Evolutionary conservation across 306 rosid genomes (phyloP), one percentile per base, ranked within the genome.

Genomic region (Oxytropis ochrocephala): DNA sequence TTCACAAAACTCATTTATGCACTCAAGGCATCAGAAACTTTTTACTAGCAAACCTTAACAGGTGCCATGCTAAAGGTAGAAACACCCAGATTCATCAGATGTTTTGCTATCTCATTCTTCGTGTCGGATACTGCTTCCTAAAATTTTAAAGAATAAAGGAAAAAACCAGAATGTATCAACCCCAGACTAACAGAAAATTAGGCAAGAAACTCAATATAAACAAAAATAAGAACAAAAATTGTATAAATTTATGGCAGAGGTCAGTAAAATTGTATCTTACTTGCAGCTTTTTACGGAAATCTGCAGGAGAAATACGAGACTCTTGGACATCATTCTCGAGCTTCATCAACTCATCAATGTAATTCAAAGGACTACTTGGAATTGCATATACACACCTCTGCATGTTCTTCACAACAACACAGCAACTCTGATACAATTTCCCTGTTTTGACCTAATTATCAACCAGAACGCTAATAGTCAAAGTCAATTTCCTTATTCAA

Each of bases 331-430:
- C 89, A 78, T 83, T 87, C 81, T 84, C 89, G 12, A 91, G 91
- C 69, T 63, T 75, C 73, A 67, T 64, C 80, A 85, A 78, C 79
- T 91, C 99, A 39, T 84, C 86, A 5, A 81, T 69, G 75, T 70
- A 66, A 76, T 76, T 79, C 51, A 78, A 46, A 41, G 89, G 78
- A 61, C 63, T 69, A 53, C 70, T 75, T 64, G 97, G 99, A 80
- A 94, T 75, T 35, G 99, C 97, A 75, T 85, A 94, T 57, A 91
- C 80, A 67, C 99, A 87, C 79, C 99, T 88, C 64, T 91, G 86
- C 86, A 87, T 81, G 84, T 85, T 91, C 89, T 91, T 89, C 55
- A 88, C 95, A 57, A 94, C 88, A 64, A 82, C 87, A 74, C 96
- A 90, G 82, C 99, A 94, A 77, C 99, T 94, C 63, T 87, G 96